Percentiles rank a stretch among this genome's conserved stretches.
Evolutionary conservation across 73 alveolate species (phyloP).

Genomic region (Tetrahymena borealis): DNA sequence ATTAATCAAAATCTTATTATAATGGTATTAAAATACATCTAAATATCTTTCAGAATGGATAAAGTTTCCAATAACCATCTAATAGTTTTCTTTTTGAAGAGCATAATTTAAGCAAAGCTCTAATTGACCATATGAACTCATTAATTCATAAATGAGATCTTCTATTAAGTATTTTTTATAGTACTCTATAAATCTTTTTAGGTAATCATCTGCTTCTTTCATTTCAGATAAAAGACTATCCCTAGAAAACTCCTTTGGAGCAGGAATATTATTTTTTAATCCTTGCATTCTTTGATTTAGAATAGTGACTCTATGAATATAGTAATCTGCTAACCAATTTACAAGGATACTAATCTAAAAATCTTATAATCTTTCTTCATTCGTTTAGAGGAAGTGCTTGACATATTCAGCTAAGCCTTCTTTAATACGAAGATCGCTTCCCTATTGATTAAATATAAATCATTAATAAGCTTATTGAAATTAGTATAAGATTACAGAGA

Average conservation of each 20-base stretch:
- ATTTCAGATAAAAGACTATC: not conserved
- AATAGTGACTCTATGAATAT: not conserved
- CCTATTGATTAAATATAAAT: not conserved
- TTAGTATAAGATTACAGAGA: not conserved
- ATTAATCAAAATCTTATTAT: not conserved
- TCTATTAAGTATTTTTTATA: not conserved
- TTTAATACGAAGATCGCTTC: not conserved
- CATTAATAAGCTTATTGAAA: too few relatives aligned
- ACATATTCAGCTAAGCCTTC: not conserved
- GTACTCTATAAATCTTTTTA: not conserved
- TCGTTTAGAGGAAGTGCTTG: not conserved
- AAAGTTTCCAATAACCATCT: not conserved
- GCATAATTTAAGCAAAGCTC: not conserved
- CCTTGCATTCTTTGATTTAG: not conserved
- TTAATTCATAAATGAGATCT: not conserved
- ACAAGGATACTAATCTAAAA: not conserved
- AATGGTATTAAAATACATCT: not conserved
- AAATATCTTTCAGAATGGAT: not conserved
- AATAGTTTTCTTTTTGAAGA: not conserved
- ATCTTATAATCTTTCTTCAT: not conserved
- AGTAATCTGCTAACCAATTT: not conserved
- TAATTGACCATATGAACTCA: not conserved
- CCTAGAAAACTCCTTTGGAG: not conserved
- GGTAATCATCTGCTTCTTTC: not conserved
- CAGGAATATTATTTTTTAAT: not conserved